Evolutionary conservation across 345 rosid genomes (phyloP).

Genomic region (Carallia pectinifolia): DNA sequence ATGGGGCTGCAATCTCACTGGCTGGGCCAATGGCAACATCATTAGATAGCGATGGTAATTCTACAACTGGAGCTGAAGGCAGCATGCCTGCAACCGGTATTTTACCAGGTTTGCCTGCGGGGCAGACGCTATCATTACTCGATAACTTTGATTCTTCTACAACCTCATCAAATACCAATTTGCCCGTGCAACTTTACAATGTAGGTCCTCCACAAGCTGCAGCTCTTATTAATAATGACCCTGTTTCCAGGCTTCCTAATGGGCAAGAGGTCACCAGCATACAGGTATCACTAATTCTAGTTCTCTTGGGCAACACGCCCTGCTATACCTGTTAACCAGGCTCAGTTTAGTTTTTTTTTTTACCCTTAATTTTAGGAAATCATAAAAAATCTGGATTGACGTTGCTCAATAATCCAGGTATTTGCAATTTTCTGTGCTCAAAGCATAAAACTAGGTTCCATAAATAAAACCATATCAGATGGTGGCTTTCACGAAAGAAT

Average conservation of each 20-base stretch:
- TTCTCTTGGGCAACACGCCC: constrained; percentile 18
- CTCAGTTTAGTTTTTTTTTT: constrained; percentile 13
- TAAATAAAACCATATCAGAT: too few relatives aligned
- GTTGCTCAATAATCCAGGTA: not conserved
- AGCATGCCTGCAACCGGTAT: not conserved
- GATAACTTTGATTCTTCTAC: constrained; percentile 8
- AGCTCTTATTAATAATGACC: constrained; percentile 12
- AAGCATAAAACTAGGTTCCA: not conserved
- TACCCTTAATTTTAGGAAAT: constrained; percentile 9
- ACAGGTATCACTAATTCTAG: constrained; percentile 22
- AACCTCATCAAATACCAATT: constrained; percentile 21
- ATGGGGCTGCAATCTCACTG: not conserved
- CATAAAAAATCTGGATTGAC: not conserved
- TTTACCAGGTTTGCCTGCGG: not conserved
- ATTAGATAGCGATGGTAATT: constrained; percentile 15
- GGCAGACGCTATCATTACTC: constrained; percentile 6
- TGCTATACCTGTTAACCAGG: constrained; percentile 39
- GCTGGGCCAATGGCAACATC: constrained; percentile 15
- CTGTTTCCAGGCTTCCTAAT: constrained; percentile 9
- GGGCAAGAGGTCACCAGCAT: constrained; percentile 16
- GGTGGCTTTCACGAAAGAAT: too few relatives aligned
- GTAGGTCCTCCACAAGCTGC: constrained; percentile 21
- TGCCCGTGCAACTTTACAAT: constrained; percentile 19
- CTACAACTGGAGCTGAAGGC: constrained; percentile 21
- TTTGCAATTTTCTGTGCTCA: not conserved